Percentiles rank a stretch among this genome's conserved stretches.
Conservation (phyloP, 202 grass and related monocot genomes). For the Cymbopogon flexuosus region DNA sequence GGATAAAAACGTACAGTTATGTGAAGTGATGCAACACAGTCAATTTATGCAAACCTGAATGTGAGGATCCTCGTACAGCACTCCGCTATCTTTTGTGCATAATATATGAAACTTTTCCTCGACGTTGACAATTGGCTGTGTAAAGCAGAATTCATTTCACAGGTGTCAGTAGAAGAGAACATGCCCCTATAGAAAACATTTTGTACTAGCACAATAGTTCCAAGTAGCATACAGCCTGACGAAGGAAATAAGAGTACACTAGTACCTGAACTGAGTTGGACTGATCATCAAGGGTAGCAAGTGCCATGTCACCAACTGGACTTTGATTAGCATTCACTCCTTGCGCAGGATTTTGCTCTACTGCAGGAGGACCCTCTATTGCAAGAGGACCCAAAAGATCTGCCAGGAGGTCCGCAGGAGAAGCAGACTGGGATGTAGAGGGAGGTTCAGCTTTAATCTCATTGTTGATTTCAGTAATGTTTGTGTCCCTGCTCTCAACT, state of each 20-base stretch:
- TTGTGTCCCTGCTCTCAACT: constrained; percentile 49
- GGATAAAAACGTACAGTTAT: not conserved
- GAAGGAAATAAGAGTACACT: constrained; percentile 29
- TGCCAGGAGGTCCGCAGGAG: constrained; percentile 73
- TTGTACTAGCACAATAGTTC: constrained; percentile 2
- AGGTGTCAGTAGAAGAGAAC: constrained; percentile 24
- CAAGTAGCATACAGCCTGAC: not conserved
- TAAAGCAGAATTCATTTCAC: constrained; percentile 33
- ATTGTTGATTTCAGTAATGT: constrained; percentile 29
- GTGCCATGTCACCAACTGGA: constrained; percentile 68
- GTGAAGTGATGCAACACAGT: not conserved
- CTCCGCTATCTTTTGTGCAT: constrained; percentile 93
- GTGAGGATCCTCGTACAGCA: constrained; percentile 89
- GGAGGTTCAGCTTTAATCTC: constrained; percentile 53
- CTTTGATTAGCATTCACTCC: constrained; percentile 56
- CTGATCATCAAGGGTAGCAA: constrained; percentile 82
- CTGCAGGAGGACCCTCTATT: constrained; percentile 70
- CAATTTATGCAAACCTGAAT: constrained; percentile 63
- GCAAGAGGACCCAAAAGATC: constrained; percentile 97
- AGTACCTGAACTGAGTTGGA: constrained; percentile 78
- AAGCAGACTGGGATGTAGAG: constrained; percentile 41
- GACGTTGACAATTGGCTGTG: constrained; percentile 69
- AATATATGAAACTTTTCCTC: constrained; percentile 87
- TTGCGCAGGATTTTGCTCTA: constrained; percentile 47
- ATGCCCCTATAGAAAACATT: not conserved